These are phyloP conservation scores for Melastoma candidum DNA, from an alignment of 441 rosid species.

Conservation along the genomic window DNA sequence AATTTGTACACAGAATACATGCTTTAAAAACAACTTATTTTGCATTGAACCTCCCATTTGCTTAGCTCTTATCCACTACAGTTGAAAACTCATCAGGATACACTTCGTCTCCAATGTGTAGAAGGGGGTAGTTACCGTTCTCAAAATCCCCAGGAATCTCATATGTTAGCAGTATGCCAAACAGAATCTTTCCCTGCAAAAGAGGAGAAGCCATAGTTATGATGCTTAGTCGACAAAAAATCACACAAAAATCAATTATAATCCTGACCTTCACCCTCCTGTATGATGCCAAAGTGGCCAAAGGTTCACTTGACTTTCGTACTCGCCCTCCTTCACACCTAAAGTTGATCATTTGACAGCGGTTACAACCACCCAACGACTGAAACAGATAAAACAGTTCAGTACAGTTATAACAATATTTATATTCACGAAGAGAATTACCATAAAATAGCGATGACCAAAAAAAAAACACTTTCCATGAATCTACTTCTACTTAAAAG, in stretches of 20 bases:
- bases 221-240: slow-evolving; percentile 1
- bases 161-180: slow-evolving; percentile 59
- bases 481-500: too few species aligned
- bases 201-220: slow-evolving; percentile 1
- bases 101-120: slow-evolving; percentile 60
- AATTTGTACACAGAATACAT: too few species aligned
- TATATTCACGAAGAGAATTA: too few species aligned
- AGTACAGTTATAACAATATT: background rate
- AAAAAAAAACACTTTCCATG: too few species aligned
- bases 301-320: slow-evolving; percentile 66
- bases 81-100: slow-evolving; percentile 19
- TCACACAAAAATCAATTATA: background rate
- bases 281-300: slow-evolving; percentile 76
- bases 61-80: too few species aligned
- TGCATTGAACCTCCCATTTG: too few species aligned
- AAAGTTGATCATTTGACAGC: slow-evolving; percentile 78
- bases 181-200: slow-evolving; percentile 84
- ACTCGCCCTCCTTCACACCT: slow-evolving; percentile 42
- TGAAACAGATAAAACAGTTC: slow-evolving; percentile 14
- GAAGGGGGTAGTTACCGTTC: slow-evolving; percentile 26
- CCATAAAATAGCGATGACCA: too few species aligned
- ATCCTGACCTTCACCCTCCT: slow-evolving; percentile 68
- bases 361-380: slow-evolving; percentile 92
- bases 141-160: slow-evolving; percentile 20
- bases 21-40: too few species aligned